Evolutionary conservation across 768 basidiomycete species (phyloP), one percentile per base, ranked within the genome.

Genomic region (Pleurotus ostreatus): DNA sequence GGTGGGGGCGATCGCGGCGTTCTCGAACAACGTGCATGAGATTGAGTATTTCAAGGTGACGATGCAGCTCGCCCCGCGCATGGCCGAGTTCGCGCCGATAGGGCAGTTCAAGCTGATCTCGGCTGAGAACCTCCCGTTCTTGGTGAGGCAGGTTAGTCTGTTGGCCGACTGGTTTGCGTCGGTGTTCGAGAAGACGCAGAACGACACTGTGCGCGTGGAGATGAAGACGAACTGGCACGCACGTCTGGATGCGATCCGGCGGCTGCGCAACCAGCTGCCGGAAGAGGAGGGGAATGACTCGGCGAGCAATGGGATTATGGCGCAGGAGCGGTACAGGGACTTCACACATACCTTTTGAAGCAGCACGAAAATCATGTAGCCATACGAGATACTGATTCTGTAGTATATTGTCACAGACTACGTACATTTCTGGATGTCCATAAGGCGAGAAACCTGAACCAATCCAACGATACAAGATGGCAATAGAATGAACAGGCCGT

Each of bases 1-100:
- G 11, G 74, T 85, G 51, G 92, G 89, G 26, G 82, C 89, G 34
- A 88, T 92, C 59, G 85, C 91, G 2, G 90, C 92, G 26, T 93
- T 88, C 69, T 92, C 90, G 4, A 86, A 90, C 67, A 88, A 86
- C 62, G 64, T 83, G 30, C 87, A 94, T 65, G 92, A 96, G 71
- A 89, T 90, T 70, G 94, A 98, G 68, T 98, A 93, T 71, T 99
- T 97, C 82, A 94, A 92, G 66, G 85, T 98, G 58, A 92, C 85
- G 12, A 80, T 98, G 15, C 97, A 98, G 70, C 82, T 88, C 15
- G 92, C 89, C 1, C 76, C 77, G 0, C 91, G 93, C 41, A 97
- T 98, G 89, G 87, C 92, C 9, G 94, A 97, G 64, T 97, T 98
- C 71, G 82, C 88, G 0, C 95, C 97, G 0, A 78, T 98, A 25